Evolutionary conservation across 2,329 filamentous ascomycete genomes (phyloP).

Genomic region (Pyrenophora teres): DNA sequence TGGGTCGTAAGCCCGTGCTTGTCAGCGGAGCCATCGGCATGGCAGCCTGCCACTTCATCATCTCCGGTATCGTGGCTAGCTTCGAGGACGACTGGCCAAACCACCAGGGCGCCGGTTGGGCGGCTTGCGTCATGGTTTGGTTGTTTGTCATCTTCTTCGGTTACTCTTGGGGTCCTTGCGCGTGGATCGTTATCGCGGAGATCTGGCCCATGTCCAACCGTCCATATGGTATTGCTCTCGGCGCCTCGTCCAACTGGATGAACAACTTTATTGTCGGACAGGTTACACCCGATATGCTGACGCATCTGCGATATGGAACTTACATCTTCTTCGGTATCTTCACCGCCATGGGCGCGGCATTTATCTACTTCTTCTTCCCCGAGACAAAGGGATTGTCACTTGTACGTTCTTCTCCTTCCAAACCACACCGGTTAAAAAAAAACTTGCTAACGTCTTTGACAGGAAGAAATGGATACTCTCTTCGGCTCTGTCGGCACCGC

Average conservation of each 20-base stretch:
- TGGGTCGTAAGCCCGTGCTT: slow-evolving; percentile 68
- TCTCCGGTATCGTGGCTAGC: slow-evolving; percentile 69
- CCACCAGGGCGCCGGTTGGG: slow-evolving; percentile 70
- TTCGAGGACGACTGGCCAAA: slow-evolving; percentile 63
- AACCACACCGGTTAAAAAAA: no score
- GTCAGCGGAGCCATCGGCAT: slow-evolving; percentile 70
- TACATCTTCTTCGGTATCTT: slow-evolving; percentile 72
- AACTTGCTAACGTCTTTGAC: slow-evolving; percentile 45
- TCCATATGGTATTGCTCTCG: slow-evolving; percentile 72
- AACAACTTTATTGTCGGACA: slow-evolving; percentile 68
- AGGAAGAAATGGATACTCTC: slow-evolving; percentile 66
- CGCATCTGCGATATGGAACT: slow-evolving; percentile 68
- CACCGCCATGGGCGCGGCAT: slow-evolving; percentile 65
- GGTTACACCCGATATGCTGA: slow-evolving; percentile 71
- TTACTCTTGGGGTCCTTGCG: slow-evolving; percentile 74
- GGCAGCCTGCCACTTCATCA: slow-evolving; percentile 71
- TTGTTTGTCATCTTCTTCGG: slow-evolving; percentile 76
- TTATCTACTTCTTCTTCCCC: slow-evolving; percentile 58
- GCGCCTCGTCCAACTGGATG: slow-evolving; percentile 58
- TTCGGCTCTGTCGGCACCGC: slow-evolving; percentile 71
- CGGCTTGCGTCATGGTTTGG: slow-evolving; percentile 71
- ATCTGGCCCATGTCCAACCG: slow-evolving; percentile 72
- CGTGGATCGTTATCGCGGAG: slow-evolving; percentile 76
- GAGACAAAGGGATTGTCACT: slow-evolving; percentile 60
- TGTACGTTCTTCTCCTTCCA: neutral